phyloP scores from a whole-genome alignment of 257 asterid genomes.

The Nicotiana attenuata region DNA sequence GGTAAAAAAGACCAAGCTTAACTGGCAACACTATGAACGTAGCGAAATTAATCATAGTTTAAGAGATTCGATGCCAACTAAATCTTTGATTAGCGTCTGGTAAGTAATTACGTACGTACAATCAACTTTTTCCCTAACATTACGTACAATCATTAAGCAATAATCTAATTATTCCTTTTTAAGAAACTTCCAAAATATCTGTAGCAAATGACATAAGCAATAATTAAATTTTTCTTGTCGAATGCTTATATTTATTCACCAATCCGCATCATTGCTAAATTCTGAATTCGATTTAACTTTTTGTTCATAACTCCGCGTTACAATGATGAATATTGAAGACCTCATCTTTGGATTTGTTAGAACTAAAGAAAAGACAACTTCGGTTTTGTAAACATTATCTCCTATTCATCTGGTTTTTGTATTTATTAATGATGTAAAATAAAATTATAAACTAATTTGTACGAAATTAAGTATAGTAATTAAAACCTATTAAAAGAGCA shows the following conservation, averaged over 20 bases:
- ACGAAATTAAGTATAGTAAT: no score
- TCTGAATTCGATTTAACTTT: background rate
- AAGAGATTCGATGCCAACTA: conserved; percentile 15
- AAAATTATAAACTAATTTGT: no score
- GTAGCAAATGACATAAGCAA: background rate
- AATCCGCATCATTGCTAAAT: background rate
- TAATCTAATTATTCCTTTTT: background rate
- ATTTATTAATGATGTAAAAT: background rate
- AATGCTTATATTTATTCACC: background rate
- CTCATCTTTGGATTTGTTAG: background rate
- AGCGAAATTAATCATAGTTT: conserved; percentile 15
- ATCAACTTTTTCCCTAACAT: no score
- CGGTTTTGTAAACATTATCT: background rate
- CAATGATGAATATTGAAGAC: background rate
- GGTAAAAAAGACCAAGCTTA: background rate
- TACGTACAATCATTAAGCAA: background rate
- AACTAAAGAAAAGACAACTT: no score
- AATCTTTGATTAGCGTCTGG: background rate
- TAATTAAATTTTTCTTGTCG: background rate
- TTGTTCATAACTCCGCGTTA: background rate
- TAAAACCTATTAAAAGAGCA: no score
- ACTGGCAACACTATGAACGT: conserved; percentile 21
- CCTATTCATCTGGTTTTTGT: background rate
- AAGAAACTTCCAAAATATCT: conserved; percentile 5
- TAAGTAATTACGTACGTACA: background rate